Percentiles rank a stretch among this genome's conserved stretches.
Evolutionary conservation across 352 stramenopile genomes (phyloP).

Genomic region (Phytophthora crassamura): DNA sequence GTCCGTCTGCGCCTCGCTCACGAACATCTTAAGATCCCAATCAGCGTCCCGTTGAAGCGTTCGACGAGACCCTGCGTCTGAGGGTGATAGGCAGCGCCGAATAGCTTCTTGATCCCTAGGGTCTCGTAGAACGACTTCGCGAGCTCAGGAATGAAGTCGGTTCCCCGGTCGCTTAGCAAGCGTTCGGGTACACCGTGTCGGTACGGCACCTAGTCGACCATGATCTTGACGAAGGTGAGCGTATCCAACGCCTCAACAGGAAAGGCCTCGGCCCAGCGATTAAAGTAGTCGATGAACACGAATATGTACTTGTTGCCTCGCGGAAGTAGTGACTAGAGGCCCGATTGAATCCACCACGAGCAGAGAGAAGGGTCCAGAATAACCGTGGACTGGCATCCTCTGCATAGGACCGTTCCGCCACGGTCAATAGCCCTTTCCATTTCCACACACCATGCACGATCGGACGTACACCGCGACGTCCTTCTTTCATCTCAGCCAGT

Average conservation of each 20-base stretch:
- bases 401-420: slow-evolving; percentile 3
- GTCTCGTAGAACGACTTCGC: not conserved
- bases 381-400: not conserved
- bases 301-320: not conserved
- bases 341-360: not conserved
- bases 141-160: slow-evolving; percentile 1
- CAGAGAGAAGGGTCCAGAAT: not conserved
- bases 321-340: too few relatives aligned
- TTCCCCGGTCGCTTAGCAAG: not conserved
- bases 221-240: not conserved
- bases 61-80: slow-evolving; percentile 4
- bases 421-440: not conserved
- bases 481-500: not conserved
- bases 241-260: not conserved
- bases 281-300: not conserved
- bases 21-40: slow-evolving; percentile 1
- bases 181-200: not conserved
- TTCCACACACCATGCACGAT: not conserved
- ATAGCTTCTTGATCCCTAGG: not conserved
- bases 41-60: slow-evolving; percentile 4
- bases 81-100: slow-evolving; percentile 2
- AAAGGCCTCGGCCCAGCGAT: not conserved
- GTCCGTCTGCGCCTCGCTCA: not conserved
- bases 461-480: not conserved
- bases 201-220: not conserved